Base-by-base conservation (phyloP, 306 rosid genomes). In the Cajanus cajan region DNA sequence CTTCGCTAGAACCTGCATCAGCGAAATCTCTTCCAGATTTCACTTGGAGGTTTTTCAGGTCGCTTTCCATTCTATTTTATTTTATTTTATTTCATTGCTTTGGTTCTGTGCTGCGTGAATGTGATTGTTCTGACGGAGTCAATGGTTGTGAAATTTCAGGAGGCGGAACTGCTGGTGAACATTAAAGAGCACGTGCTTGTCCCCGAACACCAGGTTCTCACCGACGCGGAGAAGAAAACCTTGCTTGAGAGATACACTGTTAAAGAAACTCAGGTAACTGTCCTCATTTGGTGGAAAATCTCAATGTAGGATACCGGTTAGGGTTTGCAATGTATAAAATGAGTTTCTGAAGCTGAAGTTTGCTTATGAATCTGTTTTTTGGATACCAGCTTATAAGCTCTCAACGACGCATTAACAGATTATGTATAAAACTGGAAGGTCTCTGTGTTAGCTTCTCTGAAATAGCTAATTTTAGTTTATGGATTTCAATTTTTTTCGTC, bases 21-120 rank as follows among this genome's bases (percentile, higher is more conserved):
- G 76, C 65, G 92, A 88, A 80, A 83, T 86, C 22, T 73, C 90
- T 36, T 5, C 90, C 11, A 82, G 88, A 40, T 86, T 88, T 74
- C 90, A 72, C 59, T 74, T 90, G 88, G 98, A 92, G 82, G 89
- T 92, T 51, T 95, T 95, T 62, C 94, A 88, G 98, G 98, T 74
- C 0, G 0, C 6, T 7, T 63, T 63, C 1, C 0, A n/a, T n/a
- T n/a, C 15, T 0, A 1, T 36, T 7, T 1, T 14, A 7, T 15
- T 7, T 13, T 13, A 15, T 2, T 28, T 5, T 7, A 4, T 9
- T 24, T 8, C 9, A 7, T 7, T 24, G 1, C 24, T 22, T 57
- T 24, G 0, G 22, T 19, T 54, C 21, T 54, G 25, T 54, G 61
- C 61, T 19, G 1, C 21, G 28, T 21, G 13, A 9, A 54, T 54